Percentiles rank a stretch among this genome's conserved stretches.
phyloP scores from a whole-genome alignment of 2,329 filamentous ascomycete species.

The Pseudohalonectria lignicola region DNA sequence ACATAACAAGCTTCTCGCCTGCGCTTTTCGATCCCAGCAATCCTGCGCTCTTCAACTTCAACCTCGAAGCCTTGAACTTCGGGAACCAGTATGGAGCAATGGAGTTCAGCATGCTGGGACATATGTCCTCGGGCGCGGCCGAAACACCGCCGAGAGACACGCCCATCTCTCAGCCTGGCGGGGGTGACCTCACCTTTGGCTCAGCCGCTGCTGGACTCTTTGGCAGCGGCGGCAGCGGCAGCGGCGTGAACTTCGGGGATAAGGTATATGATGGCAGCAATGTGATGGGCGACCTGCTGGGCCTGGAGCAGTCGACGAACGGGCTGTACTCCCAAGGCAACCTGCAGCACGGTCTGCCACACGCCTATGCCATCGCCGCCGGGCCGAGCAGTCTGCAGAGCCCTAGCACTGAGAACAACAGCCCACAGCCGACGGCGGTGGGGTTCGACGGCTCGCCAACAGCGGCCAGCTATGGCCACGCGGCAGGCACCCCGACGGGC shows the following conservation, averaged over 20 bases:
- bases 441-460: constrained; percentile 46
- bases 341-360: constrained; percentile 50
- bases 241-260: constrained; percentile 12
- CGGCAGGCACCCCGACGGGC: neutral
- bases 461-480: neutral
- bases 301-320: constrained; percentile 36
- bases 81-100: constrained; percentile 92
- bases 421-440: constrained; percentile 42
- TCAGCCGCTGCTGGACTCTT: constrained; percentile 39
- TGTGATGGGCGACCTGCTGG: constrained; percentile 40
- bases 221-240: constrained; percentile 30
- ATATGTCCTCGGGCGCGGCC: constrained; percentile 88
- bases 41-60: constrained; percentile 88
- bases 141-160: constrained; percentile 63
- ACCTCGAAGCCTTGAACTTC: constrained; percentile 88
- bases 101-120: constrained; percentile 91
- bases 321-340: constrained; percentile 43
- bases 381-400: constrained; percentile 52
- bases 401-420: constrained; percentile 53
- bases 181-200: constrained; percentile 26
- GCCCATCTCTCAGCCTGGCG: constrained; percentile 27
- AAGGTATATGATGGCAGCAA: constrained; percentile 33
- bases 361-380: constrained; percentile 54
- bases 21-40: constrained; percentile 82
- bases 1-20: constrained; percentile 38